These are phyloP conservation scores for Malus fusca DNA, from an alignment of 306 rosid genomes.

Conservation along the genomic window DNA sequence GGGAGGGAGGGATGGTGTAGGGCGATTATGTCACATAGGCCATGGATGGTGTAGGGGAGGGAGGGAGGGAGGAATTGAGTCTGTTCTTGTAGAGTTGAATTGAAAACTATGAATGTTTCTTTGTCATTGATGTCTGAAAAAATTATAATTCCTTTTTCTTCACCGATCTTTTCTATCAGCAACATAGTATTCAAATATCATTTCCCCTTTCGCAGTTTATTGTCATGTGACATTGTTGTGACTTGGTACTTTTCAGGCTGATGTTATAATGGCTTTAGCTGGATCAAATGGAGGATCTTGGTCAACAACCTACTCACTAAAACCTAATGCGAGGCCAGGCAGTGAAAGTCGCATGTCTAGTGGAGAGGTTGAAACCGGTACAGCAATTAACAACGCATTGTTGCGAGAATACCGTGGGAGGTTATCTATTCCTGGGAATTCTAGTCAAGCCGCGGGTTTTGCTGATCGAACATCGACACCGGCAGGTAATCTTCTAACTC, in stretches of 20 bases:
- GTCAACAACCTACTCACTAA: constrained; percentile 77
- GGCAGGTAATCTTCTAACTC: constrained; percentile 36
- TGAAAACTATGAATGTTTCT: background rate
- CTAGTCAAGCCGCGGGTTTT: constrained; percentile 38
- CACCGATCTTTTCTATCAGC: background rate
- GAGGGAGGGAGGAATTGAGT: background rate
- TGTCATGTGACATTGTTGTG: constrained; percentile 10
- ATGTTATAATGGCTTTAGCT: constrained; percentile 92
- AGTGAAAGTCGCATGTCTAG: constrained; percentile 40
- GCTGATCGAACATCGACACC: constrained; percentile 44
- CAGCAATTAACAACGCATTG: constrained; percentile 33
- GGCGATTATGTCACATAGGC: too few relatives aligned
- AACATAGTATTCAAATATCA: background rate
- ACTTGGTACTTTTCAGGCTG: constrained; percentile 51
- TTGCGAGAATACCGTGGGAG: constrained; percentile 53
- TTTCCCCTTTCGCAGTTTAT: background rate
- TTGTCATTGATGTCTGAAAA: background rate
- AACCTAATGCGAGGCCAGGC: constrained; percentile 41
- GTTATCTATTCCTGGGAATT: constrained; percentile 38
- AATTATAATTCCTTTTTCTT: background rate
- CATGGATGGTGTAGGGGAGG: too few relatives aligned
- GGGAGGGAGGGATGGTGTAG: background rate
- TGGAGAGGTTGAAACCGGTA: constrained; percentile 63
- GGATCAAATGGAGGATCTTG: constrained; percentile 98
- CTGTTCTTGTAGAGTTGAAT: background rate